Evolutionary conservation across 768 basidiomycete genomes (phyloP).

Genomic region (Phaeotremella fagi): DNA sequence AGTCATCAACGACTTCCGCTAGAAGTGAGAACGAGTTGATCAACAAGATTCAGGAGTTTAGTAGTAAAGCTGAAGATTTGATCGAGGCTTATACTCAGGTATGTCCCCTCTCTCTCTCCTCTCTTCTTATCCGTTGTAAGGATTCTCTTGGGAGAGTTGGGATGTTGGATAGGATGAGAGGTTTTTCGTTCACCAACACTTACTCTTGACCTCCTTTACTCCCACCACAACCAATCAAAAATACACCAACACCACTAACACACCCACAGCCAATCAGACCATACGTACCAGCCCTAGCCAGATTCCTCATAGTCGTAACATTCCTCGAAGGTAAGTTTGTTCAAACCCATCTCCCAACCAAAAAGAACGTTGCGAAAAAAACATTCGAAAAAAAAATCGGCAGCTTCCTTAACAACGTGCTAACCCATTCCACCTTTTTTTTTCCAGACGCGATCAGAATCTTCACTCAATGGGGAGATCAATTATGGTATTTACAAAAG

Average conservation of each 20-base stretch:
- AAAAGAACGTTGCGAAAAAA: no score
- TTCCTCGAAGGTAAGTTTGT: slow-evolving; percentile 66
- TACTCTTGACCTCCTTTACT: no score
- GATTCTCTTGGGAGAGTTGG: neutral
- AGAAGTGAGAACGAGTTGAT: slow-evolving; percentile 24
- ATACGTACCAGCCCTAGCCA: slow-evolving; percentile 86
- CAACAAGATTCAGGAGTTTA: slow-evolving; percentile 39
- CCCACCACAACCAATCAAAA: no score
- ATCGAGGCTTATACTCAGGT: slow-evolving; percentile 74
- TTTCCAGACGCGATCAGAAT: slow-evolving; percentile 76
- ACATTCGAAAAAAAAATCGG: no score
- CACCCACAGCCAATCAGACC: slow-evolving; percentile 93
- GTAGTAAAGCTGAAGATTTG: slow-evolving; percentile 70
- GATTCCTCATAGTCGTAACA: slow-evolving; percentile 95
- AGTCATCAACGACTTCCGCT: slow-evolving; percentile 43
- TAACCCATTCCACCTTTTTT: neutral
- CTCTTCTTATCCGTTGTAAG: neutral
- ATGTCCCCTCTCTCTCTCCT: slow-evolving; percentile 3
- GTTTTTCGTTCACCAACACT: no score
- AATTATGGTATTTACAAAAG: slow-evolving; percentile 97
- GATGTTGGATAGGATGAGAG: neutral
- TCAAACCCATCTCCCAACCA: neutral
- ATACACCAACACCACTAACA: no score
- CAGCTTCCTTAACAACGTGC: no score
- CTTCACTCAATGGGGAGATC: slow-evolving; percentile 89